phyloP scores from a whole-genome alignment of 331 rosid species.

The Rhamnella rubrinervis region DNA sequence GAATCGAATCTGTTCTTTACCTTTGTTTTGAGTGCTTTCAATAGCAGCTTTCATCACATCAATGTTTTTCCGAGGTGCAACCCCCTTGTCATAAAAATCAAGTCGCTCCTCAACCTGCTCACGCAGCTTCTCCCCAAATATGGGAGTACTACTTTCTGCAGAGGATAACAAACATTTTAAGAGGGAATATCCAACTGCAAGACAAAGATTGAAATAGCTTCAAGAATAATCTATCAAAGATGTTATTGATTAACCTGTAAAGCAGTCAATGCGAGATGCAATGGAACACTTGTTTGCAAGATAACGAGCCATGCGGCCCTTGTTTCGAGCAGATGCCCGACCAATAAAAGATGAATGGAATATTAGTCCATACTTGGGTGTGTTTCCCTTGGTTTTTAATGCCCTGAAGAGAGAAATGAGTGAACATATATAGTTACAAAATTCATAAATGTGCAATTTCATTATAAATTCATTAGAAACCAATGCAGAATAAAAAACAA shows the following conservation, averaged over 20 bases:
- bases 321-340: conserved; percentile 83
- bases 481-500: neutral
- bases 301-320: conserved; percentile 98
- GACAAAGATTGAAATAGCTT: neutral
- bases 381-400: conserved; percentile 88
- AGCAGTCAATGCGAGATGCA: conserved; percentile 96
- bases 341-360: conserved; percentile 98
- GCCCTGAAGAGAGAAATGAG: conserved; percentile 59
- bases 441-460: neutral
- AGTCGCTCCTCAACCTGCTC: conserved; percentile 99
- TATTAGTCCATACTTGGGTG: conserved; percentile 89
- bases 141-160: conserved; percentile 63
- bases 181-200: neutral
- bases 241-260: conserved; percentile 56
- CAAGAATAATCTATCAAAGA: neutral
- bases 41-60: conserved; percentile 96
- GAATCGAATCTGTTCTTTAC: conserved; percentile 20
- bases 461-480: neutral
- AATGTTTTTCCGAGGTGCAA: conserved; percentile 91
- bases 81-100: conserved; percentile 95
- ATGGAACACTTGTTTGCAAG: conserved; percentile 97
- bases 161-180: conserved; percentile 3
- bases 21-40: conserved; percentile 59
- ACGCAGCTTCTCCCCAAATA: conserved; percentile 83
- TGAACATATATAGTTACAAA: neutral